phyloP scores from a whole-genome alignment of 169 alveolate species.

The Eimeria tenella region DNA sequence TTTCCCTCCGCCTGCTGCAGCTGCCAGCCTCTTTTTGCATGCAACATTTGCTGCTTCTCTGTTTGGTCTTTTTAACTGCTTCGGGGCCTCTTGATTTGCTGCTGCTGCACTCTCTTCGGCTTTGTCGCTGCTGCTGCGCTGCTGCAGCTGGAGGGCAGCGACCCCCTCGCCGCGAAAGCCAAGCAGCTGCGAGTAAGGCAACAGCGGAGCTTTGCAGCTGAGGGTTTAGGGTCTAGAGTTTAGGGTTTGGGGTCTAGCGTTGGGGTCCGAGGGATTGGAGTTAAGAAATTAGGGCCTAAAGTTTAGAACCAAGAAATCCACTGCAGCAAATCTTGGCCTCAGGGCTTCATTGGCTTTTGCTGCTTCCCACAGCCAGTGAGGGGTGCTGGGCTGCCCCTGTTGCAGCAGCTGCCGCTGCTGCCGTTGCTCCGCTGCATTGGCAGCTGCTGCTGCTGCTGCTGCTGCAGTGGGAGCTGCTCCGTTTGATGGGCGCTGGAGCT shows the following conservation, averaged over 20 bases:
- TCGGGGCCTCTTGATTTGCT: not conserved
- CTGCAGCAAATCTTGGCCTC: not conserved
- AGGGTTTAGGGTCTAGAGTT: not conserved
- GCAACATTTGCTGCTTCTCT: not conserved
- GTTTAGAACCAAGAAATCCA: not conserved
- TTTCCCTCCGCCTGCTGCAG: no score
- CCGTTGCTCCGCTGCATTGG: not conserved
- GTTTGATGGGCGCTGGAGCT: conserved; percentile 23
- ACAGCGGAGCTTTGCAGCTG: not conserved
- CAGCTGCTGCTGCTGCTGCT: conserved; percentile 44
- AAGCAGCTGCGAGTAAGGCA: conserved; percentile 34
- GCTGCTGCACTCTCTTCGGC: not conserved
- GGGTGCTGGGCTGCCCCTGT: not conserved
- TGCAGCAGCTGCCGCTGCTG: not conserved
- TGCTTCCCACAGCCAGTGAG: not conserved
- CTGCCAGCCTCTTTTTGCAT: no score
- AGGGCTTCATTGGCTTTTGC: not conserved
- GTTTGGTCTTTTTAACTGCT: not conserved
- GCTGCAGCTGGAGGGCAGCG: conserved; percentile 45
- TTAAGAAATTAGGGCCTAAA: not conserved
- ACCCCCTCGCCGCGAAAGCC: conserved; percentile 45
- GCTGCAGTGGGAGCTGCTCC: conserved; percentile 48
- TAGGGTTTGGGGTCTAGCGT: not conserved
- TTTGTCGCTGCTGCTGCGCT: not conserved
- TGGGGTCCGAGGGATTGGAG: not conserved